phyloP scores from a whole-genome alignment of 1,284 basidiomycete species.

The Ceratobasidium papillatum region DNA sequence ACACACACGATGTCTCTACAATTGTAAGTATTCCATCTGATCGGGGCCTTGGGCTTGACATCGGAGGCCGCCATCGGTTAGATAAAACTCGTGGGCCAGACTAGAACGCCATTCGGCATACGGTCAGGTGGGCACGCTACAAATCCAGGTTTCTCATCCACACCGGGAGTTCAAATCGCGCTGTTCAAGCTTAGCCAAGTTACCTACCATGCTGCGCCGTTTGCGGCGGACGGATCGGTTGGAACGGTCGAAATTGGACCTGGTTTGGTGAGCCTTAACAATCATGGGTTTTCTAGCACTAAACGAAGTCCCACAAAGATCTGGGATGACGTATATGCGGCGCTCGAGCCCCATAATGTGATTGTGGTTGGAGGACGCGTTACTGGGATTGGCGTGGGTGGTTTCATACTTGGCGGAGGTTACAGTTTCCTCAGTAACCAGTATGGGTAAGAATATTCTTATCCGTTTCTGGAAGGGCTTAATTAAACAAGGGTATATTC shows the following conservation, averaged over 20 bases:
- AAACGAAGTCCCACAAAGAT: conserved; percentile 43
- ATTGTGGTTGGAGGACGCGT: conserved; percentile 65
- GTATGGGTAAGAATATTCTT: neutral
- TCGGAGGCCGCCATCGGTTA: neutral
- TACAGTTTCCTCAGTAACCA: conserved; percentile 42
- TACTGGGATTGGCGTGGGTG: conserved; percentile 62
- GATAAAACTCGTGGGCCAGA: conserved; percentile 1
- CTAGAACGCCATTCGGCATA: conserved; percentile 9
- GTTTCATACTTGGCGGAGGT: conserved; percentile 66
- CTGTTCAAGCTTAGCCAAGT: conserved; percentile 62
- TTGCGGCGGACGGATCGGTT: conserved; percentile 40
- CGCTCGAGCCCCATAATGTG: conserved; percentile 56
- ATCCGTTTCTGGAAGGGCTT: too few species aligned
- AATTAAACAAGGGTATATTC: conserved; percentile 47
- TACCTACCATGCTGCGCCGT: conserved; percentile 52
- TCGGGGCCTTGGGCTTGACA: neutral
- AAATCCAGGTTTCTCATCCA: conserved; percentile 64
- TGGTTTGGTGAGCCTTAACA: conserved; percentile 52
- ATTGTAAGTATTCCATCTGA: neutral
- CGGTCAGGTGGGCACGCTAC: conserved; percentile 58
- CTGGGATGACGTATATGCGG: conserved; percentile 67
- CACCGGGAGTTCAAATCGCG: conserved; percentile 63
- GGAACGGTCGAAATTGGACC: conserved; percentile 60
- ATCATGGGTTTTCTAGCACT: neutral
- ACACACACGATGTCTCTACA: conserved; percentile 1